These are phyloP conservation scores for Phytophthora ramorum DNA, from an alignment of 352 stramenopile species.

Conservation along the genomic window DNA sequence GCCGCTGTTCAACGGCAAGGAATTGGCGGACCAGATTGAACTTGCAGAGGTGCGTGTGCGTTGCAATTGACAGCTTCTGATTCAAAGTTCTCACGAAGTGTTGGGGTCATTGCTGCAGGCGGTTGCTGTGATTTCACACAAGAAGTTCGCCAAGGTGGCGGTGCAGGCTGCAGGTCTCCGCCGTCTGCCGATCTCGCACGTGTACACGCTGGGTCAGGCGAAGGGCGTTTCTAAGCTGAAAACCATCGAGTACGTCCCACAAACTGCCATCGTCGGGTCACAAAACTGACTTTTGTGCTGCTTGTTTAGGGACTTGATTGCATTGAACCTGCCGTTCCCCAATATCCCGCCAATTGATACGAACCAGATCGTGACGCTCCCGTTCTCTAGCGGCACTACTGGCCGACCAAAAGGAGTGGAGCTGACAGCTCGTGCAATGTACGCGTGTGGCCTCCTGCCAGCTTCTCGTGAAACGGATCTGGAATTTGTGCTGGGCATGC, in stretches of 20 bases:
- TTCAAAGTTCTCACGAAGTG: neutral
- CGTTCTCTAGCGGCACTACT: slow-evolving; percentile 94
- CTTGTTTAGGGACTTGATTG: slow-evolving; percentile 43
- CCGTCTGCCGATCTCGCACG: slow-evolving; percentile 13
- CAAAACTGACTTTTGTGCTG: neutral
- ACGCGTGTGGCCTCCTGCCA: slow-evolving; percentile 76
- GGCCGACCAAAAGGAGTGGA: slow-evolving; percentile 92
- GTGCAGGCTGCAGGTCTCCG: slow-evolving; percentile 34
- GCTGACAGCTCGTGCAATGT: slow-evolving; percentile 86
- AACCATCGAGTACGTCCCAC: slow-evolving; percentile 31
- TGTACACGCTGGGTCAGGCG: slow-evolving; percentile 39
- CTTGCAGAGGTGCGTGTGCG: slow-evolving; percentile 30
- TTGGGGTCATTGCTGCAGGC: slow-evolving; percentile 2
- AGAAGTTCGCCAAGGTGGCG: slow-evolving; percentile 42
- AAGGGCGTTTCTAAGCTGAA: slow-evolving; percentile 13
- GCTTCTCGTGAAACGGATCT: slow-evolving; percentile 48
- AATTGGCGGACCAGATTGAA: slow-evolving; percentile 49
- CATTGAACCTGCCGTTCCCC: slow-evolving; percentile 31
- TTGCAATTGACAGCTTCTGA: neutral
- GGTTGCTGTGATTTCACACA: slow-evolving; percentile 46
- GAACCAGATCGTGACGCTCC: slow-evolving; percentile 55
- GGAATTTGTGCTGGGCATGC: slow-evolving; percentile 53
- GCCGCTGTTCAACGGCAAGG: slow-evolving; percentile 45
- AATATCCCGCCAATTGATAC: slow-evolving; percentile 35
- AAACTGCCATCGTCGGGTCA: neutral